Evolutionary conservation across 164 flowering plant species (phyloP).

Genomic region (Kingdonia uniflora): DNA sequence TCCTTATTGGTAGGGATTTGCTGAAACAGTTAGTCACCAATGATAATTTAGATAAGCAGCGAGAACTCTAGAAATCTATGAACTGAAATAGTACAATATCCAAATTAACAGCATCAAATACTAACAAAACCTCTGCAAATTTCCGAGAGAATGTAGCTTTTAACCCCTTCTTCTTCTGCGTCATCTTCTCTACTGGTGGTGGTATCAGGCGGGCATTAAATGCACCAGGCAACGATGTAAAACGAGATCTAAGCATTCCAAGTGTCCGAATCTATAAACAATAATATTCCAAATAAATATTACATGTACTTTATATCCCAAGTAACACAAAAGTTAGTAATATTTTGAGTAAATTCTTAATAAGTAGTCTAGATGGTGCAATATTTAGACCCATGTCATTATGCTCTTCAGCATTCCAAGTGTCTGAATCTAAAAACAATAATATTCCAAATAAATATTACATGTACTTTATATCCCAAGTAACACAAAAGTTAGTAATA

Average conservation of each 20-base stretch:
- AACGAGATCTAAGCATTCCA: conserved; percentile 90
- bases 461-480: no score
- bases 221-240: conserved; percentile 82
- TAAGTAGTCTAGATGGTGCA: no score
- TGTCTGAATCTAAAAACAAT: conserved; percentile 65
- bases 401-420: conserved; percentile 95
- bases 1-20: conserved; percentile 47
- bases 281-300: no score
- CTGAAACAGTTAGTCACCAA: background rate
- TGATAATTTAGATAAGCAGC: no score
- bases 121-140: conserved; percentile 33
- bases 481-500: no score
- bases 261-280: conserved; percentile 73
- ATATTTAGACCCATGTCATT: no score
- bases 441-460: no score
- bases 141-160: conserved; percentile 64
- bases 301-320: no score
- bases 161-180: conserved; percentile 64
- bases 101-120: background rate
- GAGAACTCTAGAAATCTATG: no score
- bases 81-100: no score
- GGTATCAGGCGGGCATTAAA: conserved; percentile 82
- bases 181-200: conserved; percentile 46
- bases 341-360: no score
- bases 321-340: no score